Evolutionary conservation across 139 green algal species (phyloP).

Genomic region (Bryopsis sp.): DNA sequence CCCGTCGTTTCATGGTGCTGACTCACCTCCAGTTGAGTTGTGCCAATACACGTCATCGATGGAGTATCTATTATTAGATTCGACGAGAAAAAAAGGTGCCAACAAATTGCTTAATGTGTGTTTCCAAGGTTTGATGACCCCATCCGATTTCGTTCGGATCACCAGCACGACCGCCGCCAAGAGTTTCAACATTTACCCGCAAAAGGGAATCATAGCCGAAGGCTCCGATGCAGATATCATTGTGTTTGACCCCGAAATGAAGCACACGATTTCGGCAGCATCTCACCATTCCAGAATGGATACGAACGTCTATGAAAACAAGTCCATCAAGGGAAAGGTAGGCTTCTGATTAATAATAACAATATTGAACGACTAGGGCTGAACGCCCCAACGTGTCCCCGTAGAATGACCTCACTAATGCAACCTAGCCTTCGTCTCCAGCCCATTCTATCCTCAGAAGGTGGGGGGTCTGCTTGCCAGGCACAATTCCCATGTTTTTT

Average conservation of each 20-base stretch:
- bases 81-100: too few species aligned
- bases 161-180: constrained; percentile 76
- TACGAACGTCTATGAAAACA: constrained; percentile 92
- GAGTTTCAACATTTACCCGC: constrained; percentile 88
- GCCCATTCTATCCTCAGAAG: not conserved
- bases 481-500: too few species aligned
- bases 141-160: constrained; percentile 71
- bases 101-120: too few species aligned
- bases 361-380: not conserved
- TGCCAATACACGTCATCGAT: too few species aligned
- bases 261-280: constrained; percentile 61
- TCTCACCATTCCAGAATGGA: constrained; percentile 81
- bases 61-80: too few species aligned
- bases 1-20: not conserved
- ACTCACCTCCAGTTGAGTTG: too few species aligned
- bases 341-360: not conserved
- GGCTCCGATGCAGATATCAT: constrained; percentile 91
- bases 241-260: constrained; percentile 68
- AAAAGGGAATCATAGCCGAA: constrained; percentile 68
- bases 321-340: constrained; percentile 40
- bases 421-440: not conserved
- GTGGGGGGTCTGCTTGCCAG: too few species aligned
- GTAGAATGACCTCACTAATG: not conserved
- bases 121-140: constrained; percentile 62
- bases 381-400: not conserved